Conservation (phyloP, 306 rosid species). For the Corylus heterophylla region DNA sequence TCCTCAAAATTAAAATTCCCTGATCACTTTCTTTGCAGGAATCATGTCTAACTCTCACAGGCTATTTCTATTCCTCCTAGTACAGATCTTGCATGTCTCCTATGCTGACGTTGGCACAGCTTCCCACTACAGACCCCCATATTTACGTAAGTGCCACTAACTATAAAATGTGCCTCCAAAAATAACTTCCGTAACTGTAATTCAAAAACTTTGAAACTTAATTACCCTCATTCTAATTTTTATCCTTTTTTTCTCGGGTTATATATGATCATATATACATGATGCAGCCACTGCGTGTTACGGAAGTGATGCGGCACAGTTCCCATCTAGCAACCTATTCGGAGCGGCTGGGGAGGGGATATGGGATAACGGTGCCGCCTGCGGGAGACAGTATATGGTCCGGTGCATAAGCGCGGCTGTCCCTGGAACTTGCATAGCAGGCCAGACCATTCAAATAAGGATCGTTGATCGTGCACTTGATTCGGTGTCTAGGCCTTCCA, state of each 20-base stretch:
- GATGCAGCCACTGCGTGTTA: constrained; percentile 56
- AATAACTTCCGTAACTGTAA: neutral
- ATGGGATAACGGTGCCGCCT: constrained; percentile 93
- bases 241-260: too few species aligned
- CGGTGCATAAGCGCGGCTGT: constrained; percentile 64
- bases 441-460: too few species aligned
- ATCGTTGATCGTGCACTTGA: too few species aligned
- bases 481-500: constrained; percentile 48
- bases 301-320: constrained; percentile 40
- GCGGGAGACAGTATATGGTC: constrained; percentile 66
- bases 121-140: constrained; percentile 57
- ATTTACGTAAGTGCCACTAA: constrained; percentile 44
- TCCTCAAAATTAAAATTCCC: too few species aligned
- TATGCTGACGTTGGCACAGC: constrained; percentile 60
- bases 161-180: too few species aligned
- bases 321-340: constrained; percentile 61
- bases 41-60: constrained; percentile 27
- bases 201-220: neutral
- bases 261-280: too few species aligned
- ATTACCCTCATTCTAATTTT: too few species aligned
- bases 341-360: constrained; percentile 77
- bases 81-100: constrained; percentile 31
- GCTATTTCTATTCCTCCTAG: constrained; percentile 13
- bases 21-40: neutral
- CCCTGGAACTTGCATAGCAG: constrained; percentile 36